Base-by-base conservation (phyloP, 176 grass and related monocot species). In the Oryza meyeriana region DNA sequence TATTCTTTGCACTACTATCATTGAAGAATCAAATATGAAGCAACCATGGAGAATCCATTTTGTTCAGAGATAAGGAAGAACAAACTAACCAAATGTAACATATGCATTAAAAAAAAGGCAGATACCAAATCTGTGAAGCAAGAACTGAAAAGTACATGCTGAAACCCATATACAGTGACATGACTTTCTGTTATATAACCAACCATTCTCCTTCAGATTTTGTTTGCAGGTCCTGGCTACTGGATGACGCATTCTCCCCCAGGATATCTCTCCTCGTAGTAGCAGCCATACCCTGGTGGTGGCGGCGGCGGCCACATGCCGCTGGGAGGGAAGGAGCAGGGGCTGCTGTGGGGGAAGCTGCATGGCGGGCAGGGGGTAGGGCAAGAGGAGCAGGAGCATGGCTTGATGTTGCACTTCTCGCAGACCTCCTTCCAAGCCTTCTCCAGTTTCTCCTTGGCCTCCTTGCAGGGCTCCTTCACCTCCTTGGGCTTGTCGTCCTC, bases 401-500 rank as follows among this genome's bases (percentile, higher is more conserved):
- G 52, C 52, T 22, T 13, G 42, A 12, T 3, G 12, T 45, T n/a
- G 26, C 41, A 30, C 71, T 79, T 87, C 47, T 84, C 85, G 27
- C 84, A 82, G 39, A n/a, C 28, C 17, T 73, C 81, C 17, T 93
- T 90, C 64, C 76, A 90, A 11, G 76, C 36, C 52, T 88, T 87
- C 24, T 90, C 87, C 76, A 81, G 8, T 20, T 52, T 52, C 47
- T 52, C 47, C 18, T 52, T 52, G 0, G 76, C 76, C 20, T 94
- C 77, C 75, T 91, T 48, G 57, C 85, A 77, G 18, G 85, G 69
- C 1, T 76, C 82, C 73, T 90, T 76, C 74, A 79, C 66, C 76
- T 91, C 45, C 34, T 74, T 29, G 10, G 87, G 81, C 74, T 93
- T 90, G 64, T 88, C 80, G 6, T 93, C 88, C 52, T 69, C 76